These are phyloP conservation scores for Hypoxylon sp. DNA, from an alignment of 2,329 filamentous ascomycete genomes.

Conservation along the genomic window DNA sequence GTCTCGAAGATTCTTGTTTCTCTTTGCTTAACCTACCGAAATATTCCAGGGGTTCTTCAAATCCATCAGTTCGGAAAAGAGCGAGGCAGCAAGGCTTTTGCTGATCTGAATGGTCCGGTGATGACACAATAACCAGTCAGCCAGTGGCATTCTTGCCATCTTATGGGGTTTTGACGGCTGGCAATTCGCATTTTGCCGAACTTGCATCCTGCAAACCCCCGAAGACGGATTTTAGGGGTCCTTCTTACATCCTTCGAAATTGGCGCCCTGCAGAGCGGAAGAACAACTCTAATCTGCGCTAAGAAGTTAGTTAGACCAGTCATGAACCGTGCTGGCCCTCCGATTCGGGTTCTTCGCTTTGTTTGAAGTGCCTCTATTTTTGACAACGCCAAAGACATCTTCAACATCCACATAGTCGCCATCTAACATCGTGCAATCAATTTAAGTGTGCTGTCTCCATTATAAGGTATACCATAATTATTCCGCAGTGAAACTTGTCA, in stretches of 20 bases:
- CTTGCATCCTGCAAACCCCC: slow-evolving; percentile 37
- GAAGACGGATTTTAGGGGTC: slow-evolving; percentile 39
- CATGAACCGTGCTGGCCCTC: slow-evolving; percentile 29
- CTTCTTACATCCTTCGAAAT: slow-evolving; percentile 34
- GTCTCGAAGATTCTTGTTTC: slow-evolving; percentile 35
- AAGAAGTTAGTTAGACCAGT: slow-evolving; percentile 36
- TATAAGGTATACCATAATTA: slow-evolving; percentile 15
- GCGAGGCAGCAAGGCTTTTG: slow-evolving; percentile 14
- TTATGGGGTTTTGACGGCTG: slow-evolving; percentile 41
- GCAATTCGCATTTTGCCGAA: slow-evolving; percentile 41
- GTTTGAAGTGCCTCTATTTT: slow-evolving; percentile 27
- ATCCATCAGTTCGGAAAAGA: slow-evolving; percentile 4
- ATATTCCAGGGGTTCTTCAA: slow-evolving; percentile 4
- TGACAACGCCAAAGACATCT: slow-evolving; percentile 11
- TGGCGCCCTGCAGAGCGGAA: slow-evolving; percentile 40
- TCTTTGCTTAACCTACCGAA: slow-evolving; percentile 10
- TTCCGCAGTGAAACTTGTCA: slow-evolving; percentile 30
- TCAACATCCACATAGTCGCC: slow-evolving; percentile 21
- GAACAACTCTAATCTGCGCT: slow-evolving; percentile 43
- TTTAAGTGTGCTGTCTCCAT: slow-evolving; percentile 10
- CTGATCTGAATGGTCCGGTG: slow-evolving; percentile 19
- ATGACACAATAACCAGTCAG: slow-evolving; percentile 18
- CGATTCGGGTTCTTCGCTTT: slow-evolving; percentile 32
- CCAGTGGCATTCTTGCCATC: slow-evolving; percentile 36
- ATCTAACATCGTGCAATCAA: background rate